phyloP scores from a whole-genome alignment of 768 basidiomycete genomes.

The Sporobolomyces pararoseus region DNA sequence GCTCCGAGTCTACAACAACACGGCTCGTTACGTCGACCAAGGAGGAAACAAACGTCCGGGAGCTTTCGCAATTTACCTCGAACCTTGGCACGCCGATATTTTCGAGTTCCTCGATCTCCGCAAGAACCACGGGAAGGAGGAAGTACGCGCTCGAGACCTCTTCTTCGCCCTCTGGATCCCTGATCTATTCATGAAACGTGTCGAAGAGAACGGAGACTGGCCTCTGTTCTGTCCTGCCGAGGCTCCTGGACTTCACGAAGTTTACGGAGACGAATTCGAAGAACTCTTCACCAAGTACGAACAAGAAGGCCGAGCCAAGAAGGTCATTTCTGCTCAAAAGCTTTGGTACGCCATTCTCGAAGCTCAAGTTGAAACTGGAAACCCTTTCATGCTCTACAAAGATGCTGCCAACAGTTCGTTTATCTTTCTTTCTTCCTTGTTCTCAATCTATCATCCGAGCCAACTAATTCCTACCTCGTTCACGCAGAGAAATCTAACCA shows the following conservation, averaged over 20 bases:
- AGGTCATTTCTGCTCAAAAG: slow-evolving; percentile 87
- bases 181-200: slow-evolving; percentile 98
- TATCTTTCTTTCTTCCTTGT: neutral
- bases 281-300: slow-evolving; percentile 81
- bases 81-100: slow-evolving; percentile 97
- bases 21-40: slow-evolving; percentile 89
- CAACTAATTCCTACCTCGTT: neutral
- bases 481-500: slow-evolving; percentile 88
- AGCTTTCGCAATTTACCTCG: slow-evolving; percentile 95
- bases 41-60: slow-evolving; percentile 99
- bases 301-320: slow-evolving; percentile 77
- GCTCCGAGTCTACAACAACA: slow-evolving; percentile 96
- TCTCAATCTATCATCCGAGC: neutral
- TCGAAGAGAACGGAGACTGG: slow-evolving; percentile 85
- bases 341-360: slow-evolving; percentile 97
- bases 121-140: slow-evolving; percentile 99
- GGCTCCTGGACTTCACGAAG: slow-evolving; percentile 81
- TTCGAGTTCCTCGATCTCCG: slow-evolving; percentile 96
- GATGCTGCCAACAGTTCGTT: slow-evolving; percentile 82
- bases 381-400: slow-evolving; percentile 99
- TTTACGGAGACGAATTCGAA: slow-evolving; percentile 85
- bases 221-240: slow-evolving; percentile 97
- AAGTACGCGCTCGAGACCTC: slow-evolving; percentile 88
- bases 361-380: slow-evolving; percentile 95
- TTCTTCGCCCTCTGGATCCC: slow-evolving; percentile 99